These are phyloP conservation scores for Tetrapyrgos nigripes DNA, from an alignment of 1,284 basidiomycete species.

Conservation along the genomic window DNA sequence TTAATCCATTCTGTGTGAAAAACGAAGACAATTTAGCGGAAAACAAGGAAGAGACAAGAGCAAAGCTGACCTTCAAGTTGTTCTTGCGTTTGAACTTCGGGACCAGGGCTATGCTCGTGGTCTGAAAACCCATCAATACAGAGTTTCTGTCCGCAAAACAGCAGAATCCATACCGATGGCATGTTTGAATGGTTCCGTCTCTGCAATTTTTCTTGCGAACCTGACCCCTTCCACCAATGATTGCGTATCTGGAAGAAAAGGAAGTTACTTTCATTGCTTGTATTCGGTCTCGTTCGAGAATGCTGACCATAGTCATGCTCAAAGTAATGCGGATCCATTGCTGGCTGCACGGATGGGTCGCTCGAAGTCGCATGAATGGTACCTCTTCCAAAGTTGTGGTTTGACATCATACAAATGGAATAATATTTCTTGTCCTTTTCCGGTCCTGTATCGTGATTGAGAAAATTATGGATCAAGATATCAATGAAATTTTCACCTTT, in stretches of 20 bases:
- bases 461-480: no score
- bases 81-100: conserved; percentile 14
- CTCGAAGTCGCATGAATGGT: conserved; percentile 47
- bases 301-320: conserved; percentile 49
- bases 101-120: conserved; percentile 18
- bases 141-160: no score
- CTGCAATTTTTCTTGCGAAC: conserved; percentile 10
- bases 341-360: conserved; percentile 47
- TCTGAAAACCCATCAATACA: neutral
- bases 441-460: conserved; percentile 6
- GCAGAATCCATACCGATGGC: conserved; percentile 7
- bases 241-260: conserved; percentile 12
- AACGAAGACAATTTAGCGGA: neutral
- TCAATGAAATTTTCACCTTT: conserved; percentile 14
- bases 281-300: neutral
- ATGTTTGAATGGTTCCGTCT: conserved; percentile 13
- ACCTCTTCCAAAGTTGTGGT: conserved; percentile 45
- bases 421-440: conserved; percentile 35
- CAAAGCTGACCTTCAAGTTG: conserved; percentile 14
- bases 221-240: conserved; percentile 11
- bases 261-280: no score
- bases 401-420: conserved; percentile 35
- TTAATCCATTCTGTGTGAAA: neutral
- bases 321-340: conserved; percentile 56
- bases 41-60: no score